Conservation (phyloP, 345 rosid species). For the Syzygium aqueum region DNA sequence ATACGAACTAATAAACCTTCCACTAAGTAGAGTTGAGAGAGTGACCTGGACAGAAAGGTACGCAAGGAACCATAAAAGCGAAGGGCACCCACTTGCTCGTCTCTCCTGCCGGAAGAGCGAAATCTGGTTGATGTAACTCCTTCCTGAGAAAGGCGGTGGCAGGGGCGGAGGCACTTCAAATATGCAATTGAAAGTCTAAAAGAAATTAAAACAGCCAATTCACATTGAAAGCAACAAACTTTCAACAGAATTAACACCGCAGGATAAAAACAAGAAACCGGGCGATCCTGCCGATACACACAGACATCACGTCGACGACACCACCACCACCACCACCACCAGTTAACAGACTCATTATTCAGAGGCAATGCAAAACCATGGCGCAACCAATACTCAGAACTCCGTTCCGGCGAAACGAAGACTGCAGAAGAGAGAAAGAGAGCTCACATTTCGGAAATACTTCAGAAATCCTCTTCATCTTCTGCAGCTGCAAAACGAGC, state of each 20-base stretch:
- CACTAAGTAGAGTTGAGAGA: not conserved
- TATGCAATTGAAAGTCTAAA: conserved; percentile 8
- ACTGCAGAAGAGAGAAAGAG: not conserved
- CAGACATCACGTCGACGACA: not conserved
- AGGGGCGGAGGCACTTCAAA: conserved; percentile 78
- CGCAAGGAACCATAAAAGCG: conserved; percentile 60
- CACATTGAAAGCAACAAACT: not conserved
- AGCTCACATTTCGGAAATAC: conserved; percentile 63
- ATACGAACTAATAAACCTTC: not conserved
- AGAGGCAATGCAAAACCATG: not conserved
- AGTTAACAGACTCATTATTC: not conserved
- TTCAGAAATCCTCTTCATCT: conserved; percentile 43
- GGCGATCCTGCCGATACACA: not conserved
- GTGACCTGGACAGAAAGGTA: conserved; percentile 62
- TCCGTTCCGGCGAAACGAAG: not conserved
- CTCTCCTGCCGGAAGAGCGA: conserved; percentile 41
- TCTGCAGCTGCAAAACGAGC: conserved; percentile 55
- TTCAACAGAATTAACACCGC: not conserved
- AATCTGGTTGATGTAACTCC: conserved; percentile 51
- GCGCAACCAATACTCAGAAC: not conserved
- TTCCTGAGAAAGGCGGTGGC: conserved; percentile 78
- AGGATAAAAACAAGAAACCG: not conserved
- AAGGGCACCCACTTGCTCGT: conserved; percentile 66
- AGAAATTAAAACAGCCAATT: conserved; percentile 2
- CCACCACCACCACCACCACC: fast-evolving